These are phyloP conservation scores for Ramularia endophylla DNA, from an alignment of 2,329 filamentous ascomycete genomes.

Conservation along the genomic window DNA sequence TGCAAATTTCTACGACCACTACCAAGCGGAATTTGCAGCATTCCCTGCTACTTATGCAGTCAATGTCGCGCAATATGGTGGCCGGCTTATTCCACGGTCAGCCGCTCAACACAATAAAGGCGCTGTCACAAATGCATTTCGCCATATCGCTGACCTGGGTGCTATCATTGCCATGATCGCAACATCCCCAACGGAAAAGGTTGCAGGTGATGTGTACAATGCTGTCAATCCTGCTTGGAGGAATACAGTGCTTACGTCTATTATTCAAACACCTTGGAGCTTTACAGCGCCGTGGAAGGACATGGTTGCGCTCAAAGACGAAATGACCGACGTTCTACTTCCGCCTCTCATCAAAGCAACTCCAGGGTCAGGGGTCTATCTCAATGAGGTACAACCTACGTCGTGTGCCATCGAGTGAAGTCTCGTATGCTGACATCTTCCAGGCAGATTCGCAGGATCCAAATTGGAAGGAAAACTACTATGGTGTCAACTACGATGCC, in stretches of 20 bases:
- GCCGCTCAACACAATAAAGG: constrained; percentile 24
- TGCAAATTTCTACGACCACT: constrained; percentile 5
- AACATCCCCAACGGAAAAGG: constrained; percentile 15
- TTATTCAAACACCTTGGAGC: constrained; percentile 35
- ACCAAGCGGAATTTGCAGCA: constrained; percentile 6
- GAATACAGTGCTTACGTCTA: constrained; percentile 31
- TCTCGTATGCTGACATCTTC: constrained; percentile 8
- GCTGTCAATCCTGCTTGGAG: constrained; percentile 38
- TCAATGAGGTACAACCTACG: constrained; percentile 32
- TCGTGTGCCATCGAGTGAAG: no score
- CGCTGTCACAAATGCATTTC: constrained; percentile 29
- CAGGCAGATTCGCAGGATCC: constrained; percentile 35
- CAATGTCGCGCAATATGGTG: constrained; percentile 3
- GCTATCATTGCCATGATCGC: no score
- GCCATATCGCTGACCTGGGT: constrained; percentile 32
- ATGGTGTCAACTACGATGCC: constrained; percentile 36
- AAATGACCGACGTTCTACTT: no score
- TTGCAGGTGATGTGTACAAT: constrained; percentile 27
- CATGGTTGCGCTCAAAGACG: constrained; percentile 23
- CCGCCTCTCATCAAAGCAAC: constrained; percentile 14
- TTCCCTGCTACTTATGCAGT: no score
- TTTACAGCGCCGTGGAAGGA: constrained; percentile 34
- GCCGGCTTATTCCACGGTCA: constrained; percentile 8
- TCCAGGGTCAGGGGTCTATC: constrained; percentile 36
- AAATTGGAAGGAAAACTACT: constrained; percentile 38